Base-by-base conservation (phyloP, 768 basidiomycete species). In the Russula foetens region DNA sequence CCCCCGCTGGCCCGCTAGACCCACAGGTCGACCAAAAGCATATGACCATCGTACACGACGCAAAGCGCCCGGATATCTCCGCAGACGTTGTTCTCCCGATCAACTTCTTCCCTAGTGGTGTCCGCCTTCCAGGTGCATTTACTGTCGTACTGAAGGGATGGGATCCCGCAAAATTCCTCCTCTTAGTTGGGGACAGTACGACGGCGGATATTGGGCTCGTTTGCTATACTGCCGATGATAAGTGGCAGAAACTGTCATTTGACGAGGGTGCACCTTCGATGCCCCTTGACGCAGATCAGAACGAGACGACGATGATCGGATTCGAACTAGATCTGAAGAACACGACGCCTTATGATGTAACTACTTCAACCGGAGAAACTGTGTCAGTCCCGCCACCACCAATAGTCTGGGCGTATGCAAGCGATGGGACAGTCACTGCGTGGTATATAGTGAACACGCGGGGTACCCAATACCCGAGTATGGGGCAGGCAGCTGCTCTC, bases 381-480 rank as follows among this genome's bases (percentile, higher is more conserved):
- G 67, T 73, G 7, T 75, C 75, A 14, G 62, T 78, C 2, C 79
- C 81, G 12, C 73, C 80, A 11, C 76, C 77, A 14, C 90, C 90
- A 0, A 75, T 90, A 57, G 72, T 90, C 71, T 90, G 84, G 69
- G 84, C 82, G 3, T 91, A 88, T 70, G 77, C 88, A 12, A 89
- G 84, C 56, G 90, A 92, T 67, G 90, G 90, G 21, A 88, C 88
- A 0, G 56, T 92, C 24, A 79, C 84, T 50, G 90, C 77, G 4
- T 92, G 90, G 88, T 76, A 84, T 69, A 68, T 87, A 23, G 80
- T 88, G 39, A 82, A 86, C 67, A 73, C 76, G 8, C 79, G 78
- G 44, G 77, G 75, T 1, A 70, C 65, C 19, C 74, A 79, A 8
- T 91, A 90, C 67, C 73, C 76, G 44, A 82, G 82, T 29, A 82